Percentiles rank a stretch among this genome's conserved stretches.
These are phyloP conservation scores for Rhodotorula sp. DNA, from an alignment of 1,284 basidiomycete species.

Conservation along the genomic window DNA sequence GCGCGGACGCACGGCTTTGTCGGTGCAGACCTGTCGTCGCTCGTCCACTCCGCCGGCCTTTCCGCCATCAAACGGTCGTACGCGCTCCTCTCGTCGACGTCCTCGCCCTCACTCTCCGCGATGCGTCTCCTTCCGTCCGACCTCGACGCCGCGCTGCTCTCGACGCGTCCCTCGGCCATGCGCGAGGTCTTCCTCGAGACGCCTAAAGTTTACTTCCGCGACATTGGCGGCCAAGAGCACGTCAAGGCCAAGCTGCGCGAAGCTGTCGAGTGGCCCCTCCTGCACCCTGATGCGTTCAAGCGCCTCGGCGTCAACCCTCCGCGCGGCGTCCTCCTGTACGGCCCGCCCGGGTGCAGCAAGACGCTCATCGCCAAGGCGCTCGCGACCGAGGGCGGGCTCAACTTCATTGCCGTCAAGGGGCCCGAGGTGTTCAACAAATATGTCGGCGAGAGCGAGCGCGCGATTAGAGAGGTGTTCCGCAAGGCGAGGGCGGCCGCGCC, in stretches of 20 bases:
- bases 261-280: slow-evolving; percentile 91
- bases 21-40: slow-evolving; percentile 88
- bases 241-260: slow-evolving; percentile 83
- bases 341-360: slow-evolving; percentile 97
- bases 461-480: slow-evolving; percentile 90
- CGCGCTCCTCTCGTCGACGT: slow-evolving; percentile 31
- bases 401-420: slow-evolving; percentile 97
- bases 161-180: slow-evolving; percentile 88
- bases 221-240: slow-evolving; percentile 81
- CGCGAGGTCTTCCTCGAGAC: slow-evolving; percentile 88
- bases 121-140: slow-evolving; percentile 56
- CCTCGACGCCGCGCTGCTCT: slow-evolving; percentile 69
- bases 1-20: slow-evolving; percentile 92
- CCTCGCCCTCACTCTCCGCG: slow-evolving; percentile 19
- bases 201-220: slow-evolving; percentile 77
- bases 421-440: slow-evolving; percentile 97
- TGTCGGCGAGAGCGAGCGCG: slow-evolving; percentile 94
- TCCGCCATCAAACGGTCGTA: slow-evolving; percentile 74
- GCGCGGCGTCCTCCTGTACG: slow-evolving; percentile 88
- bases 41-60: slow-evolving; percentile 91
- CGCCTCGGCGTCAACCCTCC: slow-evolving; percentile 86
- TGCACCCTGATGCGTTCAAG: slow-evolving; percentile 79
- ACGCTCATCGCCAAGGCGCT: slow-evolving; percentile 92
- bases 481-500: slow-evolving; percentile 93
- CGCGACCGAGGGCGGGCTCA: slow-evolving; percentile 91